phyloP scores from a whole-genome alignment of 345 rosid genomes.

The Raphanus sativus region DNA sequence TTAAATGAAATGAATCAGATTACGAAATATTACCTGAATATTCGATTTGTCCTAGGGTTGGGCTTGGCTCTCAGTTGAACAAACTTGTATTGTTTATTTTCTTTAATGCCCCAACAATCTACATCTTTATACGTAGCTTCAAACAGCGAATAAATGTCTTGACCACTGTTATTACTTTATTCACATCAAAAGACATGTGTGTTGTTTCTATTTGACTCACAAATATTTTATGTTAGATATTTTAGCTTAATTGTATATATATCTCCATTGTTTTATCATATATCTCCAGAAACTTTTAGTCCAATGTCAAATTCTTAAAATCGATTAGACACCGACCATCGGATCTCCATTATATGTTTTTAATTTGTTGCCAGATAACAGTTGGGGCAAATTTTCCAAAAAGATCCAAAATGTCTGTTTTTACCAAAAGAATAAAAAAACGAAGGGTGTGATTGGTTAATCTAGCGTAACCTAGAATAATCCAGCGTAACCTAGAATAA shows the following conservation, averaged over 20 bases:
- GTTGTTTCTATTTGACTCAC: constrained; percentile 28
- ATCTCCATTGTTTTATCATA: background rate
- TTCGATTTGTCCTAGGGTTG: background rate
- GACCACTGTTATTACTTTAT: constrained; percentile 20
- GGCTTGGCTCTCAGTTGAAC: constrained; percentile 11
- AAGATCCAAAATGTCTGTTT: no score
- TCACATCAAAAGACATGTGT: constrained; percentile 30
- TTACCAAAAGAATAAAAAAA: no score
- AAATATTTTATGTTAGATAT: constrained; percentile 21
- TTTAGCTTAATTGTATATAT: constrained; percentile 1
- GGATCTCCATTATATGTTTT: background rate
- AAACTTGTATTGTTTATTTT: constrained; percentile 23
- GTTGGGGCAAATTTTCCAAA: background rate
- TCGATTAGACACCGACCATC: constrained; percentile 7
- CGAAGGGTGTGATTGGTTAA: no score
- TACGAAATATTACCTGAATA: no score
- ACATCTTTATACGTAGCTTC: constrained; percentile 2
- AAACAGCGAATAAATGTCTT: constrained; percentile 29
- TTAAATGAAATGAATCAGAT: no score
- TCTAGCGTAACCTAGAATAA: no score
- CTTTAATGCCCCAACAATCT: constrained; percentile 4
- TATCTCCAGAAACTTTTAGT: background rate
- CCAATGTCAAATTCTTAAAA: background rate
- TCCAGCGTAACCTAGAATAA: no score
- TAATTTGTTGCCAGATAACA: background rate